Percentiles rank a stretch among this genome's conserved stretches.
Conservation (phyloP, 2,329 filamentous ascomycete genomes). For the Alternaria viburni region DNA sequence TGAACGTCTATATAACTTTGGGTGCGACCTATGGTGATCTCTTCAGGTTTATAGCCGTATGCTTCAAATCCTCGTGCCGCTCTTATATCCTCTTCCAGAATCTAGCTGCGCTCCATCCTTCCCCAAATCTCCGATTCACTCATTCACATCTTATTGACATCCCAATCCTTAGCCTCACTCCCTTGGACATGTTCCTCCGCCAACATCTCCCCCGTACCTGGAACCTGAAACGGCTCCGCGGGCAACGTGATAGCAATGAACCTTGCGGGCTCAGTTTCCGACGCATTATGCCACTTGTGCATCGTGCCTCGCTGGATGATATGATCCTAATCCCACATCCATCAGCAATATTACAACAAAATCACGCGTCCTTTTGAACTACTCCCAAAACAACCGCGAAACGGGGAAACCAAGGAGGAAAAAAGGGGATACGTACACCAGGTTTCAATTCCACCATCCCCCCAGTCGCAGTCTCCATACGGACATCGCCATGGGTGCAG, state of each 20-base stretch:
- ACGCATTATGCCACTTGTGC: constrained; percentile 28
- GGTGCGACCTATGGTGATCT: neutral
- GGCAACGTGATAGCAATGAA: constrained; percentile 30
- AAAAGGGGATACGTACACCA: constrained; percentile 6
- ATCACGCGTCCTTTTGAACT: neutral
- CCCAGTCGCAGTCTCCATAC: constrained; percentile 26
- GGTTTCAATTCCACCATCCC: constrained; percentile 17
- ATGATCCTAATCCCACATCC: constrained; percentile 10
- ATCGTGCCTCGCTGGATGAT: constrained; percentile 30
- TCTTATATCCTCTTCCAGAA: neutral
- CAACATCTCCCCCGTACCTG: constrained; percentile 25
- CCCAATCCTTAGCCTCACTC: constrained; percentile 9
- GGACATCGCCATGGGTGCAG: constrained; percentile 22
- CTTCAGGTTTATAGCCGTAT: neutral
- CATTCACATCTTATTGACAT: constrained; percentile 6
- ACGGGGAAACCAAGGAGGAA: neutral
- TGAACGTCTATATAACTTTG: neutral
- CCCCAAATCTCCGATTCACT: neutral
- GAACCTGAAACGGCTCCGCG: constrained; percentile 29
- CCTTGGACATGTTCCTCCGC: constrained; percentile 20
- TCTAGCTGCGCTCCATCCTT: neutral
- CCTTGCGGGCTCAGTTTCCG: constrained; percentile 25
- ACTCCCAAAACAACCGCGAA: neutral
- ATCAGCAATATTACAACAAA: neutral
- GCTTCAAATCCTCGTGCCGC: neutral